Conservation (phyloP, 371 early-diverging fungal genomes). For the Coemansia sp. region DNA sequence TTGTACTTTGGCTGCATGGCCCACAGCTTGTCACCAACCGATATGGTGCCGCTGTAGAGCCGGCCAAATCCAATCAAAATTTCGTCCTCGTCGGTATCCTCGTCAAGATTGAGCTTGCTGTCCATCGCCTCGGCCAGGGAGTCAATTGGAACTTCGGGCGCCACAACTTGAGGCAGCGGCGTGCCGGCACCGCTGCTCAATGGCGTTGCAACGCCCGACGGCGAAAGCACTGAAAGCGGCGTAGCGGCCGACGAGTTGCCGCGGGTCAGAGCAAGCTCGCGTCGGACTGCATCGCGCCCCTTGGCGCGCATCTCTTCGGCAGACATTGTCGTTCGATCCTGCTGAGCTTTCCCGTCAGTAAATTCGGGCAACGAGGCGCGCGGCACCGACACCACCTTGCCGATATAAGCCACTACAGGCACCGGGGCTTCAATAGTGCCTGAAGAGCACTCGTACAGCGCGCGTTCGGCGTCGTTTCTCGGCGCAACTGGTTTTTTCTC, state of each 20-base stretch:
- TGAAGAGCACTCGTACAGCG: constrained; percentile 61
- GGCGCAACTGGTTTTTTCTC: constrained; percentile 44
- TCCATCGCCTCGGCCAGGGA: constrained; percentile 29
- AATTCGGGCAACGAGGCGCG: constrained; percentile 68
- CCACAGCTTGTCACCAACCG: constrained; percentile 80
- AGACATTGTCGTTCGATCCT: constrained; percentile 66
- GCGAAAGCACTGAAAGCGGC: constrained; percentile 12
- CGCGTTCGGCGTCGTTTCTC: constrained; percentile 60
- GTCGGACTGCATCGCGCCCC: constrained; percentile 55
- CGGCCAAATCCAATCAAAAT: constrained; percentile 88
- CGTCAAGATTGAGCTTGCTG: constrained; percentile 45
- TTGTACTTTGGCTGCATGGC: constrained; percentile 94
- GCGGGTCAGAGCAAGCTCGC: constrained; percentile 26
- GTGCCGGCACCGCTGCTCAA: constrained; percentile 30
- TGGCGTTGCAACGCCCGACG: constrained; percentile 2
- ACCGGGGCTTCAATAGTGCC: constrained; percentile 42
- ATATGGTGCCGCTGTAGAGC: constrained; percentile 86
- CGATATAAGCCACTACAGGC: constrained; percentile 82
- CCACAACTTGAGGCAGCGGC: constrained; percentile 23
- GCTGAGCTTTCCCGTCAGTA: constrained; percentile 23
- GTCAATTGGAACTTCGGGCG: constrained; percentile 8
- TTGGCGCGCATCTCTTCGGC: constrained; percentile 92
- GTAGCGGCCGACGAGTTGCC: constrained; percentile 22
- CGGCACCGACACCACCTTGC: constrained; percentile 91
- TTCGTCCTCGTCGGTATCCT: constrained; percentile 52